These are phyloP conservation scores for Zelopaecilomyces penicillatus DNA, from an alignment of 2,329 filamentous ascomycete genomes.

Conservation along the genomic window DNA sequence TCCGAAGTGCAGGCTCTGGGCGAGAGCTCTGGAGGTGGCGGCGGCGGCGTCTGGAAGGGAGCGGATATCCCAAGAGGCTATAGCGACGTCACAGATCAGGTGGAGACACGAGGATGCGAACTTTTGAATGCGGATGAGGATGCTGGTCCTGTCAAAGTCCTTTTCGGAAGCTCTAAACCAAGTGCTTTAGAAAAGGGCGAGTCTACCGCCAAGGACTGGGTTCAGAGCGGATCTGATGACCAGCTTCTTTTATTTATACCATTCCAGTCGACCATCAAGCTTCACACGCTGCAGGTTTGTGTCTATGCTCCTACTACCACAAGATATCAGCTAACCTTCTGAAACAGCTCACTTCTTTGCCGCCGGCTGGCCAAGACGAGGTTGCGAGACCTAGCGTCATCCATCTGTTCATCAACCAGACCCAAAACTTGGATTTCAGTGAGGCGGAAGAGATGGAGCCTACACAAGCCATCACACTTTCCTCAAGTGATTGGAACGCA, in stretches of 20 bases:
- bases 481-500: constrained; percentile 70
- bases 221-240: constrained; percentile 95
- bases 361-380: constrained; percentile 63
- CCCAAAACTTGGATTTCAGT: constrained; percentile 88
- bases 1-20: constrained; percentile 55
- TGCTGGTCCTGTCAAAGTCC: constrained; percentile 60
- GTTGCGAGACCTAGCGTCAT: constrained; percentile 73
- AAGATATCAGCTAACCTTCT: constrained; percentile 9
- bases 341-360: constrained; percentile 72
- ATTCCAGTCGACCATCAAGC: constrained; percentile 79
- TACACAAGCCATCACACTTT: constrained; percentile 71
- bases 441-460: constrained; percentile 82
- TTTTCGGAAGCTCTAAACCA: constrained; percentile 66
- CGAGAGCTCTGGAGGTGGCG: constrained; percentile 25
- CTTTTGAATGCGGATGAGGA: constrained; percentile 79
- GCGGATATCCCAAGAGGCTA: constrained; percentile 72
- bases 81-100: constrained; percentile 69
- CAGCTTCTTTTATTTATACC: constrained; percentile 90
- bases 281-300: constrained; percentile 66
- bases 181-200: constrained; percentile 52
- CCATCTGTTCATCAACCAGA: constrained; percentile 78
- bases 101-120: constrained; percentile 74
- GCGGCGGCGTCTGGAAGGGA: constrained; percentile 58
- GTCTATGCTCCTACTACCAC: background rate
- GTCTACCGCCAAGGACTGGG: constrained; percentile 60